A percentile compares a stretch with the other conserved stretches of the same genome.
Conservation (phyloP, 495 filamentous ascomycete species). For the Aspergillus kassunensis region DNA sequence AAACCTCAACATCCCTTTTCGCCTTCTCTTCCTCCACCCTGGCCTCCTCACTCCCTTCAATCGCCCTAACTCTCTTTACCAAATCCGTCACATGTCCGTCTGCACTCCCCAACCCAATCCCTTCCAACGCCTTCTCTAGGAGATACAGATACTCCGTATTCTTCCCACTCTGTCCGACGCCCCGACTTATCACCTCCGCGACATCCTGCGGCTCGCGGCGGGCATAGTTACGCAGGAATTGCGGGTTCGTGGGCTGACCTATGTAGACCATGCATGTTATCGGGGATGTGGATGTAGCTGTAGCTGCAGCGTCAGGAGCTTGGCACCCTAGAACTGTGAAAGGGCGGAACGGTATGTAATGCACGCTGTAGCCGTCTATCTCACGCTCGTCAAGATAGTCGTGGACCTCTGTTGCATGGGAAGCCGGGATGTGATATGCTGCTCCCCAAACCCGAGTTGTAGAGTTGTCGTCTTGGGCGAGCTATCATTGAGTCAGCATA, state of each 20-base stretch:
- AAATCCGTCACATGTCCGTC: slow-evolving; percentile 75
- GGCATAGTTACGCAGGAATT: slow-evolving; percentile 66
- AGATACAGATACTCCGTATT: slow-evolving; percentile 88
- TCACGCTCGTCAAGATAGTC: slow-evolving; percentile 93
- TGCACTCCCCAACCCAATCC: slow-evolving; percentile 69
- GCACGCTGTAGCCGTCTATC: slow-evolving; percentile 92
- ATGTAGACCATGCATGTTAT: slow-evolving; percentile 81
- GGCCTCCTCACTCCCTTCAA: slow-evolving; percentile 30
- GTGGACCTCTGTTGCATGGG: slow-evolving; percentile 73
- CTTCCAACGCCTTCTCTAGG: slow-evolving; percentile 72
- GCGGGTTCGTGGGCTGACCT: slow-evolving; percentile 87
- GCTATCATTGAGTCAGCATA: slow-evolving; percentile 20
- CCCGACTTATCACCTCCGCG: slow-evolving; percentile 76
- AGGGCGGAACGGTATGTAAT: slow-evolving; percentile 78
- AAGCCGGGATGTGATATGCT: slow-evolving; percentile 79
- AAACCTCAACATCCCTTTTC: slow-evolving; percentile 32
- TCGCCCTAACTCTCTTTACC: slow-evolving; percentile 40
- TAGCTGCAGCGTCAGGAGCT: too few relatives aligned
- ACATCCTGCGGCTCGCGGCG: slow-evolving; percentile 75
- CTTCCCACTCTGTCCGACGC: slow-evolving; percentile 78
- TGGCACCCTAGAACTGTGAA: too few relatives aligned
- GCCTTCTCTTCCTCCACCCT: slow-evolving; percentile 35
- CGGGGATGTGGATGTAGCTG: slow-evolving; percentile 11
- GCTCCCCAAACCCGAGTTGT: slow-evolving; percentile 79
- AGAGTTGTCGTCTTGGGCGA: slow-evolving; percentile 32